Conservation (phyloP, 257 asterid genomes). For the Petrea volubilis region DNA sequence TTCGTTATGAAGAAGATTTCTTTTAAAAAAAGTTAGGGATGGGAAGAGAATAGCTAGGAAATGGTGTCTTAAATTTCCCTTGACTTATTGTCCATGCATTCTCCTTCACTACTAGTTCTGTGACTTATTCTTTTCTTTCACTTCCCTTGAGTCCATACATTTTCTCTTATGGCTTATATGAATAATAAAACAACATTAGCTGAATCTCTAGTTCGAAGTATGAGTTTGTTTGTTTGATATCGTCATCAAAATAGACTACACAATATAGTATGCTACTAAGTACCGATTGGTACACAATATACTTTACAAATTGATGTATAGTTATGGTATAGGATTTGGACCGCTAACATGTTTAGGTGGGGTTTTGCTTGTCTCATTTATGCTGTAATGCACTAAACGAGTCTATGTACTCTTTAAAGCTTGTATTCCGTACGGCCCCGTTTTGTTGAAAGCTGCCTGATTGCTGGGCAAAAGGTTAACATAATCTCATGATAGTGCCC, state of each 20-base stretch:
- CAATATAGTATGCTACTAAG: background rate
- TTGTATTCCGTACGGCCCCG: constrained; percentile 5
- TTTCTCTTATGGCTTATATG: too few relatives aligned
- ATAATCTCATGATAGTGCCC: background rate
- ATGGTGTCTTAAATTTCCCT: too few relatives aligned
- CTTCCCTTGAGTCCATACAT: too few relatives aligned
- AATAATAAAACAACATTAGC: too few relatives aligned
- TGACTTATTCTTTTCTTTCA: too few relatives aligned
- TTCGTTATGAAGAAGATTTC: too few relatives aligned
- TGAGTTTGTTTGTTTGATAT: too few relatives aligned
- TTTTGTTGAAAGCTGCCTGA: constrained; percentile 24
- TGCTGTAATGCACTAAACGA: constrained; percentile 27
- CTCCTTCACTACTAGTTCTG: too few relatives aligned
- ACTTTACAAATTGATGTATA: background rate
- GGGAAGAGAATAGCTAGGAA: too few relatives aligned
- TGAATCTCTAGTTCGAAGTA: too few relatives aligned
- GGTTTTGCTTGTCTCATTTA: background rate
- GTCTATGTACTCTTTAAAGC: background rate
- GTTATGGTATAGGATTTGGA: background rate
- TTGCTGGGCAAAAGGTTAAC: constrained; percentile 12
- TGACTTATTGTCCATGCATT: too few relatives aligned
- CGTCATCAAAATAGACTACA: background rate
- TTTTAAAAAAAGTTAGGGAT: too few relatives aligned
- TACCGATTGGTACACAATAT: background rate
- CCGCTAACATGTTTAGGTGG: background rate